Percentiles rank a stretch among this genome's conserved stretches.
These are phyloP conservation scores for Eremothecium sinecaudum DNA, from an alignment of 1,139 yeast genomes.

Conservation along the genomic window DNA sequence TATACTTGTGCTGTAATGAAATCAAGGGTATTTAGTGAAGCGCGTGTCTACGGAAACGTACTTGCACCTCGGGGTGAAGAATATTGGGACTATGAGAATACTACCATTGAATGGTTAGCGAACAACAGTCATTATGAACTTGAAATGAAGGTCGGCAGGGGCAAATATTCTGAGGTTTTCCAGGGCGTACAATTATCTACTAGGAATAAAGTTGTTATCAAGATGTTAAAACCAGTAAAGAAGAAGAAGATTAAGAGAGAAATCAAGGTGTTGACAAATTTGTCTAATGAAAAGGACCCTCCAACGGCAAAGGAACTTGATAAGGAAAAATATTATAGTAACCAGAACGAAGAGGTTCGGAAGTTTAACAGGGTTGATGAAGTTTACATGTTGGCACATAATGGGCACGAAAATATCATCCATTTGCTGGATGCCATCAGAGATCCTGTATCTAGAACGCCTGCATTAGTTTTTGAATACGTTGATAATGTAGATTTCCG, in stretches of 20 bases:
- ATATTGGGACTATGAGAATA: constrained; percentile 89
- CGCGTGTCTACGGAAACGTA: constrained; percentile 84
- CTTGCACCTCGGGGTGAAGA: constrained; percentile 69
- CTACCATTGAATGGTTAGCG: constrained; percentile 47
- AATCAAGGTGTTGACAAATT: constrained; percentile 81
- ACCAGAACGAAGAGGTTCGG: constrained; percentile 21
- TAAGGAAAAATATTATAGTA: constrained; percentile 24
- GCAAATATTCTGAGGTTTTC: constrained; percentile 95
- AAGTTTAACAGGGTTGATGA: constrained; percentile 19
- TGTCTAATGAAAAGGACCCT: constrained; percentile 33
- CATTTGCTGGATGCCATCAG: constrained; percentile 77
- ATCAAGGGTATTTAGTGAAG: constrained; percentile 43
- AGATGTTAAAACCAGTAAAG: constrained; percentile 94
- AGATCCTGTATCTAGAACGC: constrained; percentile 85
- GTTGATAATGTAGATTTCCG: constrained; percentile 88
- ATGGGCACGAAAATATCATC: constrained; percentile 50
- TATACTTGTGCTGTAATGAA: too few species aligned
- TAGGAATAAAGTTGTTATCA: constrained; percentile 61
- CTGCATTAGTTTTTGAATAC: constrained; percentile 86
- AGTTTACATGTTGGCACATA: constrained; percentile 27
- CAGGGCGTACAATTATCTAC: constrained; percentile 59
- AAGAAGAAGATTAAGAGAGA: constrained; percentile 94
- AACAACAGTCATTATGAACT: constrained; percentile 63
- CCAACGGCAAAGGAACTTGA: constrained; percentile 21
- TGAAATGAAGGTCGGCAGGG: constrained; percentile 86